Evolutionary conservation across 75 land plant species (phyloP), one percentile per base, ranked within the genome.

Genomic region (Cupressus sempervirens): DNA sequence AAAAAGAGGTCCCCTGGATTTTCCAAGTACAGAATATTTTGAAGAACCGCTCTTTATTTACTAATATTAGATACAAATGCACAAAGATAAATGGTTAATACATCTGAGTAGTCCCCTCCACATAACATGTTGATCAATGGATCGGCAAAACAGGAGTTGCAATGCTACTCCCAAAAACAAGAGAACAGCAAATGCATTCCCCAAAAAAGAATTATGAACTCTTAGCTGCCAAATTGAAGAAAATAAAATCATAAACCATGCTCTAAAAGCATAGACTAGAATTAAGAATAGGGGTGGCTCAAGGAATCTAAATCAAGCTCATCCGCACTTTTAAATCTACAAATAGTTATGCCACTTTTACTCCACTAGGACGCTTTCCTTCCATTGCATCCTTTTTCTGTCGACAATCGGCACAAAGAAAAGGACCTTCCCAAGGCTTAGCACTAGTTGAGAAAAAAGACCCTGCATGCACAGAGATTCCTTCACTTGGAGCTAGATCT

Each of bases 311-410:
- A n/a, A 10, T 79, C 81, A 43, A 79, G 81, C 81, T 79, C 50
- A 26, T 45, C 41, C 52, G 46, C 11, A 79, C 48, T n/a, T 26
- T 30, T 45, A 79, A 43, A 45, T 20, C 81, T 79, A 79, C 81
- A 79, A 23, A 43, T 43, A 10, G n/a, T 45, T 79, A 79, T 45
- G 81, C 77, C 53, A 92, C 93, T 84, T 87, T 90, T 6, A 90
- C 90, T 85, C 93, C 93, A 84, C 93, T 92, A 4, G 91, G 93
- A 1, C 94, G 87, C 87, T 93, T 93, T 76, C 94, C 94, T 85
- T 93, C 94, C 94, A 93, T 91, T 45, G 94, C 96, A 84, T 97
- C 98, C 86, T 95, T 92, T 86, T 94, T 95, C 26, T 86, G 81
- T 32, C 91, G 93, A 87, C 99, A 97, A 36, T 70, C 86, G 20